Conservation (phyloP, 2,329 filamentous ascomycete genomes). For the Ophiocordyceps australis region DNA sequence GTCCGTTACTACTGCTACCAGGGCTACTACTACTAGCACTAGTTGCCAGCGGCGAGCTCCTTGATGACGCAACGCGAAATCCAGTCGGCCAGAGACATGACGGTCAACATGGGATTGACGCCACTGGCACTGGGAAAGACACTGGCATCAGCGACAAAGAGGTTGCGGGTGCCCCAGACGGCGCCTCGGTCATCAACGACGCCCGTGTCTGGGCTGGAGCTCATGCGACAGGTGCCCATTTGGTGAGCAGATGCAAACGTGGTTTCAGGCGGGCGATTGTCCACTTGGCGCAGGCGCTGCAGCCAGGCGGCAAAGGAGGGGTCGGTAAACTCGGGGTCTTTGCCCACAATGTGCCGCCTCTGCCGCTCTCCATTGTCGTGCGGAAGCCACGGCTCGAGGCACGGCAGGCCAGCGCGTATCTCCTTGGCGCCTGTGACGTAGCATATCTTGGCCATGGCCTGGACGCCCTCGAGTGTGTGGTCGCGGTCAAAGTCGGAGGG, state of each 20-base stretch:
- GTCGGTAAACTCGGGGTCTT: conserved; percentile 33
- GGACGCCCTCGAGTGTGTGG: conserved; percentile 51
- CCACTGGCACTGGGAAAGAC: conserved; percentile 62
- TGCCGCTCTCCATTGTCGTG: conserved; percentile 7
- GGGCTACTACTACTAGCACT: too few relatives aligned
- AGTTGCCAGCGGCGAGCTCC: conserved; percentile 1
- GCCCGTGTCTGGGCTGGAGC: conserved; percentile 26
- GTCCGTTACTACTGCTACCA: too few relatives aligned
- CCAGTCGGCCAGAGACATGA: conserved; percentile 52
- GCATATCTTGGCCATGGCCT: conserved; percentile 57
- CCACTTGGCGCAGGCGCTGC: conserved; percentile 23
- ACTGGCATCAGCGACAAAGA: conserved; percentile 59
- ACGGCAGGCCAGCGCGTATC: conserved; percentile 48
- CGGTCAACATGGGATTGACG: conserved; percentile 68
- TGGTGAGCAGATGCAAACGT: conserved; percentile 59
- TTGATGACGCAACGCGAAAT: conserved; percentile 29
- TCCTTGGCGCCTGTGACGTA: conserved; percentile 68
- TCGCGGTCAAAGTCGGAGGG: conserved; percentile 53
- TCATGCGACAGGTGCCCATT: conserved; percentile 67
- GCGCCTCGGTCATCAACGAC: conserved; percentile 39
- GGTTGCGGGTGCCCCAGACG: conserved; percentile 46
- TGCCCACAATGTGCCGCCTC: conserved; percentile 5
- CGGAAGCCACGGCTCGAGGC: conserved; percentile 42
- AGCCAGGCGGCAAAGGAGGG: conserved; percentile 45
- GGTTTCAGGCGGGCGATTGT: conserved; percentile 29